These are phyloP conservation scores for Neckera pumila DNA, from an alignment of 225 moss, liverwort and hornwort species.

Conservation along the genomic window DNA sequence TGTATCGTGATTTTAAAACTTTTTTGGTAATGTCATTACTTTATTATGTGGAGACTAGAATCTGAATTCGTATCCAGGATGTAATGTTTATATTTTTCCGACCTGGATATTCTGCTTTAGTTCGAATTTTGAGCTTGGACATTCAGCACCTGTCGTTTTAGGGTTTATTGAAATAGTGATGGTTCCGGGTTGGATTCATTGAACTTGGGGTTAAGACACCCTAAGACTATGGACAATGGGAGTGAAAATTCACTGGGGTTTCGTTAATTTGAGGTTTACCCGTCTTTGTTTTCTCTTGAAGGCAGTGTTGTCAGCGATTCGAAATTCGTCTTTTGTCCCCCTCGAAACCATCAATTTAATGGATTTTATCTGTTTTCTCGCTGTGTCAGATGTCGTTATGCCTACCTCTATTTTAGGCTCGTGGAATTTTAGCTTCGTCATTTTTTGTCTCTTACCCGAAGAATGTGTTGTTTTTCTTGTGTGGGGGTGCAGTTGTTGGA, in stretches of 20 bases:
- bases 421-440: neutral
- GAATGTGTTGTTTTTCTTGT: neutral
- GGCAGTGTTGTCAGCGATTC: neutral
- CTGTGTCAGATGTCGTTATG: neutral
- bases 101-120: neutral
- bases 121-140: neutral
- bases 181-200: neutral
- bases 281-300: neutral
- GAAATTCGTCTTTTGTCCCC: neutral
- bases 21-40: neutral
- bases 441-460: neutral
- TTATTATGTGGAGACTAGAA: neutral
- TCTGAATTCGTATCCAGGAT: neutral
- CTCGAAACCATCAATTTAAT: neutral
- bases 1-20: neutral
- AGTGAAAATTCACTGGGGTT: neutral
- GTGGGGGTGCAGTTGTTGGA: conserved; percentile 53
- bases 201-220: neutral
- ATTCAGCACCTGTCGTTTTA: neutral
- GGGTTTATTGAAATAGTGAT: neutral
- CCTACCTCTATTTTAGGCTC: neutral
- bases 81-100: neutral
- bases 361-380: neutral
- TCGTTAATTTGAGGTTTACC: neutral
- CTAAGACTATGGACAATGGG: neutral